phyloP scores from a whole-genome alignment of 2,329 filamentous ascomycete genomes.

The Pezicula carpinea region DNA sequence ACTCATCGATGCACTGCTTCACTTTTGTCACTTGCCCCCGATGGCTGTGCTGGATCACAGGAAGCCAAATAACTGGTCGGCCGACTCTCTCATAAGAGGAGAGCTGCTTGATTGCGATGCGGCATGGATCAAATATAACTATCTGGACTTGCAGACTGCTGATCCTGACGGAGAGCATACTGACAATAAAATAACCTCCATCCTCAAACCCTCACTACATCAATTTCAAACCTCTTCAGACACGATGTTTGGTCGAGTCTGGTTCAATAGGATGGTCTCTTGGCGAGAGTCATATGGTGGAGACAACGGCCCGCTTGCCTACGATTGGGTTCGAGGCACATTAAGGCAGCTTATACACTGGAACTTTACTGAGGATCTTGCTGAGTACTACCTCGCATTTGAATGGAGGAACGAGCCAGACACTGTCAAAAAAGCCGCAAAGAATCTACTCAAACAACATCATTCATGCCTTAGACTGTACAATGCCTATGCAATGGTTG shows the following conservation, averaged over 20 bases:
- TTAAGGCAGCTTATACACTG: conserved; percentile 52
- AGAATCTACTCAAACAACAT: conserved; percentile 64
- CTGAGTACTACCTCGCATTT: conserved; percentile 67
- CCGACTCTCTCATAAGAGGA: conserved; percentile 50
- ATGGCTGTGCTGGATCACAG: conserved; percentile 21
- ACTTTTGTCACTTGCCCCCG: conserved; percentile 63
- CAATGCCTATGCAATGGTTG: conserved; percentile 72
- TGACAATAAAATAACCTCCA: conserved; percentile 11
- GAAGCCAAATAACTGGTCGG: conserved; percentile 30
- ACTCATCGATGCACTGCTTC: conserved; percentile 66
- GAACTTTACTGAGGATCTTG: conserved; percentile 47
- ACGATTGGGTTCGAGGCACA: conserved; percentile 43
- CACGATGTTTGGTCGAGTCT: conserved; percentile 44
- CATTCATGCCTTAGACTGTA: conserved; percentile 65
- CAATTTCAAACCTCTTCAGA: conserved; percentile 36
- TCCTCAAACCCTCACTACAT: conserved; percentile 17
- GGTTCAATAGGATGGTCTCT: conserved; percentile 39
- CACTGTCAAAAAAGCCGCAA: conserved; percentile 65
- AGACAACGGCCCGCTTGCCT: conserved; percentile 19
- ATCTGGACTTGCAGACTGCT: background rate
- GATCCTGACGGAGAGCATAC: conserved; percentile 17
- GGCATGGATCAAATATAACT: conserved; percentile 9
- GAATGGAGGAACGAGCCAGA: conserved; percentile 50
- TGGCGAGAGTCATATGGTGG: conserved; percentile 17
- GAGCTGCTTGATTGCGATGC: conserved; percentile 28